Conservation (phyloP, 2,329 filamentous ascomycete species). For the Rhynchosporium secalis region DNA sequence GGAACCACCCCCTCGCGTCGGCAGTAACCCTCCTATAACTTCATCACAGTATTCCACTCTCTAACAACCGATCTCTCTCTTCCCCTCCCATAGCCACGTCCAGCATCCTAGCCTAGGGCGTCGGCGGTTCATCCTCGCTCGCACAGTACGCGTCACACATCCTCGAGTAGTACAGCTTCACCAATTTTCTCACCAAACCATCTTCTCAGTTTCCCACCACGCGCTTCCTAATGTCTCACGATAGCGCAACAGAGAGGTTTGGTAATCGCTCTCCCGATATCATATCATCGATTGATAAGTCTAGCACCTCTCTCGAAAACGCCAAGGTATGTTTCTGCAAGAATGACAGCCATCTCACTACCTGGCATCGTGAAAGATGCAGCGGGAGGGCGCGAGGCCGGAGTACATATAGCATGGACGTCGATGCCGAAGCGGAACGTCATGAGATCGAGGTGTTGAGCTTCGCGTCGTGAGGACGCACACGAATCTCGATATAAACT, state of each 20-base stretch:
- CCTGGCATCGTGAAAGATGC: conserved; percentile 59
- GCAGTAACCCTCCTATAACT: conserved; percentile 56
- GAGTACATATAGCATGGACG: conserved; percentile 54
- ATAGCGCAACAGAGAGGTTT: conserved; percentile 34
- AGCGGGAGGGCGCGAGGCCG: conserved; percentile 46
- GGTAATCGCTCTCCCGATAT: conserved; percentile 38
- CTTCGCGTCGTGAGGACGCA: conserved; percentile 56
- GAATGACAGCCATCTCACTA: conserved; percentile 57
- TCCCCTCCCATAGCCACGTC: conserved; percentile 54
- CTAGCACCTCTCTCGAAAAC: conserved; percentile 52
- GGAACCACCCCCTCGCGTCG: conserved; percentile 44
- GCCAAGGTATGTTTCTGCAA: conserved; percentile 40
- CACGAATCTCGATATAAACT: conserved; percentile 55
- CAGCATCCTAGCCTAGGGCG: conserved; percentile 39
- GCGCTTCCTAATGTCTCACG: conserved; percentile 36
- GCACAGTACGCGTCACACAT: conserved; percentile 45
- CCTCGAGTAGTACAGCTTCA: conserved; percentile 53
- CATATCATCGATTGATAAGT: conserved; percentile 56
- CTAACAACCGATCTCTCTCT: conserved; percentile 52
- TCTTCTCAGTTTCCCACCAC: conserved; percentile 36
- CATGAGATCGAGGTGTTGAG: conserved; percentile 46
- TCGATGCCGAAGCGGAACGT: conserved; percentile 46
- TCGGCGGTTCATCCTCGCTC: conserved; percentile 40
- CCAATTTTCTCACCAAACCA: conserved; percentile 42
- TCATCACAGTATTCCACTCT: conserved; percentile 60